Conservation (phyloP, 108 stramenopile species). For the Pseudonitzschia delicatissima region DNA sequence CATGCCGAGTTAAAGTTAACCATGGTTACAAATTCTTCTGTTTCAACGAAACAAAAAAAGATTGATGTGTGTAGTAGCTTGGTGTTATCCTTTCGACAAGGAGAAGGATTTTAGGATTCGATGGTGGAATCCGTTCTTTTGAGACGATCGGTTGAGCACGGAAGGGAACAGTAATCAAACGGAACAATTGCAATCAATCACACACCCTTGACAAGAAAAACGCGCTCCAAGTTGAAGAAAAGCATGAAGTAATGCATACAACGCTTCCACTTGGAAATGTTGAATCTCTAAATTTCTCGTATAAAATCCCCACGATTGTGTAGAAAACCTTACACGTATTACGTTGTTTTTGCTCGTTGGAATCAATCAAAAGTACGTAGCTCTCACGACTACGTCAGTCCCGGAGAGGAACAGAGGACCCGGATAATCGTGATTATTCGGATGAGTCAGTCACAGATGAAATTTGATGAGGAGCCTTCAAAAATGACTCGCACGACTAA, state of each 20-base stretch:
- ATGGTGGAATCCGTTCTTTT: not conserved
- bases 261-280: not conserved
- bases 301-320: no score
- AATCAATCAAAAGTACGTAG: no score
- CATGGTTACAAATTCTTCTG: slow-evolving; percentile 10
- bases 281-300: not conserved
- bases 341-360: no score
- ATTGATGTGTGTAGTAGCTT: not conserved
- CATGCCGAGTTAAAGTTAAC: slow-evolving; percentile 26
- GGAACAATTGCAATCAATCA: not conserved
- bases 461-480: no score
- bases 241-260: not conserved
- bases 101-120: slow-evolving; percentile 5
- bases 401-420: no score
- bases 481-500: no score
- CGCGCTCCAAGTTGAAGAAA: not conserved
- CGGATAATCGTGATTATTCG: no score
- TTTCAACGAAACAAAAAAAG: not conserved
- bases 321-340: no score
- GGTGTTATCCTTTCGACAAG: not conserved
- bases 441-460: no score
- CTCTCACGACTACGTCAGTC: no score
- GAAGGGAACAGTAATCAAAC: not conserved
- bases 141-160: not conserved
- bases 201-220: not conserved